Evolutionary conservation across 2,329 filamentous ascomycete genomes (phyloP).

Genomic region (Furcasterigmium sp.): DNA sequence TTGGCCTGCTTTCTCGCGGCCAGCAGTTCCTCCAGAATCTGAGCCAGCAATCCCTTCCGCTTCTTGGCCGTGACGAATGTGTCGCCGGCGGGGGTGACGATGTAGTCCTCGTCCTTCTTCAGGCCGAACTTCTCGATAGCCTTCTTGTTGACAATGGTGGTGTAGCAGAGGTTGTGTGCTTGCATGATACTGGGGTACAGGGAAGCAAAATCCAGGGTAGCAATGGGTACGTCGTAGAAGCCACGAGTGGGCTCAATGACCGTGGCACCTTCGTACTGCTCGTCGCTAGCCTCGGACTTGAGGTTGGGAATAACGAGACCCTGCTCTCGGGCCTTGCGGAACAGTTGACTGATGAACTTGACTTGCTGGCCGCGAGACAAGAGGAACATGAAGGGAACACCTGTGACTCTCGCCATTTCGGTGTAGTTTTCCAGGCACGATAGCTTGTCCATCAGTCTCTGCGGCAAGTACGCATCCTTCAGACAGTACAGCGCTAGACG

Average conservation of each 20-base stretch:
- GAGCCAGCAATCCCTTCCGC: conserved; percentile 84
- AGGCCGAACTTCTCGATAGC: conserved; percentile 71
- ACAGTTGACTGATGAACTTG: conserved; percentile 95
- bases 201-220: conserved; percentile 96
- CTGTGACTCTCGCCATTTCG: conserved; percentile 98
- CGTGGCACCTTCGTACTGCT: conserved; percentile 95
- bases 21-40: conserved; percentile 92
- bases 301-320: conserved; percentile 91
- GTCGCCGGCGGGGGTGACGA: conserved; percentile 91
- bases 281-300: conserved; percentile 63
- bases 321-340: conserved; percentile 89
- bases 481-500: conserved; percentile 92
- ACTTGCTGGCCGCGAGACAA: conserved; percentile 91
- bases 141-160: conserved; percentile 77
- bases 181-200: conserved; percentile 99
- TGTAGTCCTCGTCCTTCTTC: conserved; percentile 90
- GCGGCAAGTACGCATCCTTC: conserved; percentile 94
- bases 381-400: conserved; percentile 93
- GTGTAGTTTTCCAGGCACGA: conserved; percentile 99
- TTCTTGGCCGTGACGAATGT: conserved; percentile 85
- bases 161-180: conserved; percentile 97
- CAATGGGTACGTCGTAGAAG: conserved; percentile 92
- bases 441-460: conserved; percentile 92
- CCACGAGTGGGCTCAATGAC: conserved; percentile 93
- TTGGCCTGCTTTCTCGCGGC: conserved; percentile 93